Percentiles rank a stretch among this genome's conserved stretches.
Conservation (phyloP, 805 yeast species). For the Nakazawaea ambrosiae region DNA sequence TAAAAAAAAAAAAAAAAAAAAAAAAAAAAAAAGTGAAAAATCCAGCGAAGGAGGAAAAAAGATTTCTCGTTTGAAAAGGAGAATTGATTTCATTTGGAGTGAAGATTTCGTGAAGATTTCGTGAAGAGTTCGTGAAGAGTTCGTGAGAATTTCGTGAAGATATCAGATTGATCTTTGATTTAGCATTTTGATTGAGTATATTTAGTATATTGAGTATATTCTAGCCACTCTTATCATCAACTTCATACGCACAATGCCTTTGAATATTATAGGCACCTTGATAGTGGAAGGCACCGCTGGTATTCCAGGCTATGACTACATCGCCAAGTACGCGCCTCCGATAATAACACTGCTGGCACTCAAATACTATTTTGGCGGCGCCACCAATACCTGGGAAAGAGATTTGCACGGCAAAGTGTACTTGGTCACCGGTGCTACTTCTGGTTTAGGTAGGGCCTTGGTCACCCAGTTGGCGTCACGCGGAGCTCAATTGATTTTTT, state of each 20-base stretch:
- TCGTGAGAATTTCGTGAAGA: too few relatives aligned
- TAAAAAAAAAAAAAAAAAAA: too few relatives aligned
- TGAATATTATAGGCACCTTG: constrained; percentile 69
- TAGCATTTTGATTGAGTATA: too few relatives aligned
- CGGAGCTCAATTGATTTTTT: constrained; percentile 83
- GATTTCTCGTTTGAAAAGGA: too few relatives aligned
- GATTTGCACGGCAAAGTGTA: constrained; percentile 87
- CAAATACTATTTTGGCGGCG: constrained; percentile 75
- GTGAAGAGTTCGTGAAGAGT: too few relatives aligned
- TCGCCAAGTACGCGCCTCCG: constrained; percentile 54
- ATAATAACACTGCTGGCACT: constrained; percentile 36
- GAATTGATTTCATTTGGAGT: too few relatives aligned
- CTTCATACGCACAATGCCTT: constrained; percentile 56
- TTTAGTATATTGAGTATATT: too few relatives aligned
- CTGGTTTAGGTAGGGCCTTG: constrained; percentile 79
- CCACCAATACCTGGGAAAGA: constrained; percentile 84
- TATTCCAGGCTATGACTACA: constrained; percentile 66
- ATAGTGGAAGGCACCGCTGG: constrained; percentile 64
- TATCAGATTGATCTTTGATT: too few relatives aligned
- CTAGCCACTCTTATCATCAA: constrained; percentile 46
- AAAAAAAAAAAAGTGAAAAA: too few relatives aligned
- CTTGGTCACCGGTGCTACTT: constrained; percentile 86
- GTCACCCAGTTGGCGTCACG: constrained; percentile 65
- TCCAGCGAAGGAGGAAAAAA: too few relatives aligned
- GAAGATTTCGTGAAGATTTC: too few relatives aligned